These are phyloP conservation scores for Diaporthe eres DNA, from an alignment of 2,329 filamentous ascomycete species.

Conservation along the genomic window DNA sequence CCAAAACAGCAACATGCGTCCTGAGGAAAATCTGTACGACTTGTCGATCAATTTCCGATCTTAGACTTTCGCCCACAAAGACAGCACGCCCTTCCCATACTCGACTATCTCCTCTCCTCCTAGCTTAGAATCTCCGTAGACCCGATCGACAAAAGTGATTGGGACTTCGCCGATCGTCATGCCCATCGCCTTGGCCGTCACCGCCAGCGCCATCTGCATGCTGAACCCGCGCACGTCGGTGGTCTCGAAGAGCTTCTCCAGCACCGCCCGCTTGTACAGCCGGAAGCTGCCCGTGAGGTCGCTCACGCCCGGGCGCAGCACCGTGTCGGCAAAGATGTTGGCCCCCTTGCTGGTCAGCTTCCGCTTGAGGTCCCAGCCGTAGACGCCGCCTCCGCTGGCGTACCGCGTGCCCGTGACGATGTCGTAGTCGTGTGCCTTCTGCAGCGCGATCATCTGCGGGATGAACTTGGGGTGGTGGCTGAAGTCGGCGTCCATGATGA, in stretches of 20 bases:
- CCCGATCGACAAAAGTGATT: constrained; percentile 93
- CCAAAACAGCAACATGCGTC: constrained; percentile 38
- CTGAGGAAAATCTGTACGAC: not conserved
- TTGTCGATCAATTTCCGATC: not conserved
- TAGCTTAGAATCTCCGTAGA: constrained; percentile 78
- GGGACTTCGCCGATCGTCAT: constrained; percentile 95
- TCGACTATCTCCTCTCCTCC: not conserved
- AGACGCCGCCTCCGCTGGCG: constrained; percentile 89
- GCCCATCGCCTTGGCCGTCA: constrained; percentile 95
- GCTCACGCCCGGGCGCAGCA: constrained; percentile 92
- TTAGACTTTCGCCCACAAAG: constrained; percentile 82
- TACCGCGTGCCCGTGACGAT: constrained; percentile 98
- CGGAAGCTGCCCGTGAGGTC: constrained; percentile 96
- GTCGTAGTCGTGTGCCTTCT: constrained; percentile 85
- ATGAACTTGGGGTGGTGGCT: constrained; percentile 99
- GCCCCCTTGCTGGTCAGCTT: constrained; percentile 88
- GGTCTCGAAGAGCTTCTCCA: constrained; percentile 90
- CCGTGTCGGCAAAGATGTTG: constrained; percentile 95
- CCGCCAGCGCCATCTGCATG: constrained; percentile 99
- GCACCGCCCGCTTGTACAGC: constrained; percentile 90
- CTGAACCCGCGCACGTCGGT: constrained; percentile 98
- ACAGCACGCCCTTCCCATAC: constrained; percentile 75
- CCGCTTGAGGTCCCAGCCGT: constrained; percentile 95
- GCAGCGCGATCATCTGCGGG: constrained; percentile 88
- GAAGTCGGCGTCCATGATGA: constrained; percentile 99